Evolutionary conservation across 148 eudicot genomes (phyloP), one percentile per base, ranked within the genome.

Genomic region (Chenopodium album): DNA sequence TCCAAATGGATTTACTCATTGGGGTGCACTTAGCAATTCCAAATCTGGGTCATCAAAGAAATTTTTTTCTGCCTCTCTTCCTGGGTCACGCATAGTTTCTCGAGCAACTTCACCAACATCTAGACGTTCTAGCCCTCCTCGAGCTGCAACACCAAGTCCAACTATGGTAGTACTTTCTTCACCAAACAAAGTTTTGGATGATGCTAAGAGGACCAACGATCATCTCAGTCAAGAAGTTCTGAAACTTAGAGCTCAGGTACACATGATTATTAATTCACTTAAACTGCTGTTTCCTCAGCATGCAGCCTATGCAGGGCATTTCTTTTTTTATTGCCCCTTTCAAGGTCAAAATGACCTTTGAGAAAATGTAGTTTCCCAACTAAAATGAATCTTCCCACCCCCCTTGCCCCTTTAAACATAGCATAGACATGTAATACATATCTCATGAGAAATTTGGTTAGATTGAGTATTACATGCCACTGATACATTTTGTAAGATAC

Each of bases 21-120:
- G 87, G 82, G 88, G 89, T 23, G 78, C 85, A 72, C 84, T 85
- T 66, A 82, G 66, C 79, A 81, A 76, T 13, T 85, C 88, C 46
- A 86, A 85, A 73, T 75, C 86, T 79, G 83, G 88, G 29, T 82
- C 82, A 46, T 84, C 90, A 32, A 84, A 87, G 82, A 90, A 87
- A 64, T 65, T 87, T 37, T 71, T 87, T 68, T 88, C 89, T 63
- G 85, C 88, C 74, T 90, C 91, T 80, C 80, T 89, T 84, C 89
- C 92, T 85, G 86, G 89, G 74, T 89, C 93, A 78, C 82, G 87
- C 66, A 75, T 81, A 48, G 87, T 84, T 20, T 90, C 93, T 86
- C 88, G 81, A 76, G 88, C 93, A 77, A 84, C 87, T 63, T 90
- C 92, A 80, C 93, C 95, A 67, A 79, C 84, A 76, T 90, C 90